Percentiles rank a stretch among this genome's conserved stretches.
phyloP scores from a whole-genome alignment of 2,329 filamentous ascomycete genomes.

The Fonsecaea monophora region DNA sequence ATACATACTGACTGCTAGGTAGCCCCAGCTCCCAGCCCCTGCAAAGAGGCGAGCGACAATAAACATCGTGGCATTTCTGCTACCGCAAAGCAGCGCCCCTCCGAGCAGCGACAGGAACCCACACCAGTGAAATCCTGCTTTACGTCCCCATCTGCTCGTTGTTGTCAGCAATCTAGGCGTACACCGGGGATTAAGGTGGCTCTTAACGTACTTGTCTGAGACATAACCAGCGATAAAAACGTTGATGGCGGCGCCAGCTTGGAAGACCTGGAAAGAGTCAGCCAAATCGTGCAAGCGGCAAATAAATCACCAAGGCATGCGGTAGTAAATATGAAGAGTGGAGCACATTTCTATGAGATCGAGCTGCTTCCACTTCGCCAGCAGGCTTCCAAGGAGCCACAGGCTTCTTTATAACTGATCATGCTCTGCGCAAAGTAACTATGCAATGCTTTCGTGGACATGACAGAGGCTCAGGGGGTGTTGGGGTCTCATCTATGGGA shows the following conservation, averaged over 20 bases:
- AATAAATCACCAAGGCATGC: neutral
- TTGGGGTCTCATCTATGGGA: too few species aligned
- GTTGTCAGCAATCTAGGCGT: neutral
- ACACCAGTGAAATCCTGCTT: slow-evolving; percentile 52
- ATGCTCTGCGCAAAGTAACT: too few species aligned
- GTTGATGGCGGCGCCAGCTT: slow-evolving; percentile 31
- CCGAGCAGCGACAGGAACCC: slow-evolving; percentile 27
- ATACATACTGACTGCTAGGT: slow-evolving; percentile 24
- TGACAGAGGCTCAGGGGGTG: too few species aligned
- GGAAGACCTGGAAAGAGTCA: slow-evolving; percentile 18
- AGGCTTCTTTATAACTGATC: too few species aligned
- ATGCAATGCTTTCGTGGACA: too few species aligned
- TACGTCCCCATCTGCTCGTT: slow-evolving; percentile 59
- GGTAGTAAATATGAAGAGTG: neutral
- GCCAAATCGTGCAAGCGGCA: neutral
- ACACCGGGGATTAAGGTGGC: neutral
- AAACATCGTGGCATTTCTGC: slow-evolving; percentile 28
- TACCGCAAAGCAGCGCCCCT: slow-evolving; percentile 25
- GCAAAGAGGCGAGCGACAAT: slow-evolving; percentile 30
- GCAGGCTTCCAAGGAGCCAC: too few species aligned
- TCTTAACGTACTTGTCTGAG: slow-evolving; percentile 42
- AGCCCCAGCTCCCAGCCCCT: slow-evolving; percentile 29
- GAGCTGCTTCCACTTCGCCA: neutral
- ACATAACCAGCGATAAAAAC: slow-evolving; percentile 31
- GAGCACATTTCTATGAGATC: neutral